Evolutionary conservation across 768 basidiomycete species (phyloP), one percentile per base, ranked within the genome.

Genomic region (Amanita pallidorosea): DNA sequence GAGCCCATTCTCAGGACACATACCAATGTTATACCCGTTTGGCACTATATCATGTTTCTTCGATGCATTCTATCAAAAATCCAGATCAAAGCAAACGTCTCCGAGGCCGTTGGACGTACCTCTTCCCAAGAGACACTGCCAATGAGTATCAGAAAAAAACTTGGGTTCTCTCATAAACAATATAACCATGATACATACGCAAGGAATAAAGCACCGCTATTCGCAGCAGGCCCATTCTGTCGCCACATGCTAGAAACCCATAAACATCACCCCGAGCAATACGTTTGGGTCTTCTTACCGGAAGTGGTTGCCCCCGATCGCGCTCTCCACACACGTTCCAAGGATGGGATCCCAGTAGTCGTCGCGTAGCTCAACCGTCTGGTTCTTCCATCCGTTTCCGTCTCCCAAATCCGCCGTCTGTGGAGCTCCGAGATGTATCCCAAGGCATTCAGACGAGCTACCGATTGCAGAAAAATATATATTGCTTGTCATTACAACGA

Each of bases 381-480:
- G 69, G 42, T 71, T 71, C 20, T 65, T 63, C n/a, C 52, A 71
- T 2, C 87, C 88, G 55, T 81, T 66, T 0, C 89, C 88, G 55
- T 94, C 91, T 1, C 90, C 90, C 2, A 92, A 70, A 58, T 89
- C 75, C 0, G 87, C 88, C 4, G 66, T 67, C 58, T 92, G 90
- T 17, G 75, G 72, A 25, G 65, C 69, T 1, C 88, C 87, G 3
- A 76, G 59, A 57, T 83, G 80, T 45, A 88, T 78, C 0, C 87
- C 89, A 6, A 91, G 65, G 57, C 85, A 90, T 65, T 91, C 83
- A n/a, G 57, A 57, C 34, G 71, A 68, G 45, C 61, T 59, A n/a
- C 11, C 4, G 15, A 38, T 5, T 34, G 22, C n/a, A n/a, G n/a
- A n/a, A n/a, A n/a, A n/a, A n/a, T n/a, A n/a, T n/a, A n/a, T n/a